Conservation (phyloP, 371 early-diverging fungal genomes). For the Mortierella sp. region DNA sequence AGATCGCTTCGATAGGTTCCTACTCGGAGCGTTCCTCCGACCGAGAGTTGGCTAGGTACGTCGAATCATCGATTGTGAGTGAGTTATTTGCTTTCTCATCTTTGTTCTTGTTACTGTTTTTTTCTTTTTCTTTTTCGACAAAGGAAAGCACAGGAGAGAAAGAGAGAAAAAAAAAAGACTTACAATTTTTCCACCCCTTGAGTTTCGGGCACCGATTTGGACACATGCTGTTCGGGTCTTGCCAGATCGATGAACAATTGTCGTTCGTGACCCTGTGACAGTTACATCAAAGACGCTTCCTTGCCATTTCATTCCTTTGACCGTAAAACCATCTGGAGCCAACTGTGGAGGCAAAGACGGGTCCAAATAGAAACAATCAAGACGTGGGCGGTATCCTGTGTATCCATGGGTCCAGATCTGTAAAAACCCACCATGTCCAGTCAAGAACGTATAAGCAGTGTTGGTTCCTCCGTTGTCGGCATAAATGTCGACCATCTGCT, state of each 20-base stretch:
- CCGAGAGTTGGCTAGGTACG: constrained; percentile 22
- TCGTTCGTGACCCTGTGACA: constrained; percentile 21
- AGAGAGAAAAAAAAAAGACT: constrained; percentile 3
- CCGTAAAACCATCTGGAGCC: constrained; percentile 38
- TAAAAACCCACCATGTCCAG: constrained; percentile 45
- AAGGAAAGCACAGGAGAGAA: neutral
- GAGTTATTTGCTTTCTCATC: too few relatives aligned
- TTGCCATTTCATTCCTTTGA: constrained; percentile 50
- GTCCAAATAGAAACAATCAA: constrained; percentile 46
- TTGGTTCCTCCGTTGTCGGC: constrained; percentile 42
- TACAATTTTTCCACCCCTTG: constrained; percentile 41
- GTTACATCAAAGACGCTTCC: constrained; percentile 46
- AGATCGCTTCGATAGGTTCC: constrained; percentile 35
- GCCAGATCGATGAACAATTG: constrained; percentile 30
- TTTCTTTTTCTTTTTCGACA: neutral
- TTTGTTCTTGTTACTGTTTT: too few relatives aligned
- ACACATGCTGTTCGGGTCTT: constrained; percentile 21
- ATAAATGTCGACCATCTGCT: constrained; percentile 36
- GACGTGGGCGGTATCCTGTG: constrained; percentile 39
- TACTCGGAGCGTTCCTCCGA: constrained; percentile 31
- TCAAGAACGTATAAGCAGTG: constrained; percentile 48
- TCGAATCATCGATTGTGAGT: too few relatives aligned
- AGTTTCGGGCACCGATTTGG: constrained; percentile 38
- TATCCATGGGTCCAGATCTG: constrained; percentile 48
- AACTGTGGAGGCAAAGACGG: constrained; percentile 43